A percentile compares a stretch with the other conserved stretches of the same genome.
phyloP scores from a whole-genome alignment of 768 basidiomycete species.

The Trametes gibbosa region DNA sequence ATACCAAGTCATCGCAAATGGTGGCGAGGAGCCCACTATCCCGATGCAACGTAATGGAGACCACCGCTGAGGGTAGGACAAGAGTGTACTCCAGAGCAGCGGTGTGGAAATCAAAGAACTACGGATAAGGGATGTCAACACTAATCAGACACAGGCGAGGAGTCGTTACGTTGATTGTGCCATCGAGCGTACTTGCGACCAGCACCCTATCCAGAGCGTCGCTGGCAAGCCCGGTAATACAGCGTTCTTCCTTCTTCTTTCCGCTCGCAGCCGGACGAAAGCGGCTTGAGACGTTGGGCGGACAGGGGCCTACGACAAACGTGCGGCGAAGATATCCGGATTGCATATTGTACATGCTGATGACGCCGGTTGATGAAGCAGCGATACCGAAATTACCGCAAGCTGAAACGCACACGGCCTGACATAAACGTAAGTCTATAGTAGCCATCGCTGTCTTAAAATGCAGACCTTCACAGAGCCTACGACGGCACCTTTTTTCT shows the following conservation, averaged over 20 bases:
- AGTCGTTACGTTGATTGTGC: slow-evolving; percentile 74
- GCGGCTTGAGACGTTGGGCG: slow-evolving; percentile 46
- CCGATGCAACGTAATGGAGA: slow-evolving; percentile 73
- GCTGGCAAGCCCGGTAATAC: slow-evolving; percentile 78
- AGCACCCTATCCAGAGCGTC: slow-evolving; percentile 82
- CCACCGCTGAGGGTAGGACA: slow-evolving; percentile 62
- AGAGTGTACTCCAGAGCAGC: slow-evolving; percentile 69
- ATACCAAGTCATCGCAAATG: slow-evolving; percentile 80
- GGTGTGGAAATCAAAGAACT: slow-evolving; percentile 98
- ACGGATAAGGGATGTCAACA: background rate
- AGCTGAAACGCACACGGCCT: slow-evolving; percentile 86
- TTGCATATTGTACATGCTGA: slow-evolving; percentile 97
- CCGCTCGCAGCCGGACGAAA: slow-evolving; percentile 36
- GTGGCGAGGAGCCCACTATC: slow-evolving; percentile 83
- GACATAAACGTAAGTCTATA: background rate
- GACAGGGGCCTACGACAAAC: slow-evolving; percentile 66
- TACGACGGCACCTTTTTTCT: slow-evolving; percentile 42
- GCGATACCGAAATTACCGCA: slow-evolving; percentile 96
- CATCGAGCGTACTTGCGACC: slow-evolving; percentile 85
- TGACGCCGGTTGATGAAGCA: slow-evolving; percentile 74
- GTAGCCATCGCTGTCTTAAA: background rate
- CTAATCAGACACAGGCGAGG: background rate
- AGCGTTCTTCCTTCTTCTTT: slow-evolving; percentile 44
- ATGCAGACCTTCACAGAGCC: slow-evolving; percentile 69
- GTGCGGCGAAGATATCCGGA: slow-evolving; percentile 82